phyloP scores from a whole-genome alignment of 345 rosid species.

The Corymbia maculata region DNA sequence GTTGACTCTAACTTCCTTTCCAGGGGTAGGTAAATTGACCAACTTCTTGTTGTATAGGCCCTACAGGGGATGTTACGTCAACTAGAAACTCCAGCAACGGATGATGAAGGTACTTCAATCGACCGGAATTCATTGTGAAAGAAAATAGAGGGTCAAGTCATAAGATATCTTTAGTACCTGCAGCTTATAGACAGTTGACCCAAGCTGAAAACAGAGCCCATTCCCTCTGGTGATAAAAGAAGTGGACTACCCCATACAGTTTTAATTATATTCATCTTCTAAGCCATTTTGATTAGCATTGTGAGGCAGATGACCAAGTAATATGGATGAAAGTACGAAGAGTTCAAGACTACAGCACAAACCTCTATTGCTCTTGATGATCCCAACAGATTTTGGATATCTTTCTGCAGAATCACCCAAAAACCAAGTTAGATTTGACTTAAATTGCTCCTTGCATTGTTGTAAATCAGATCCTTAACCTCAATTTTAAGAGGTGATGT shows the following conservation, averaged over 20 bases:
- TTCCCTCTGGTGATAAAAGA: not conserved
- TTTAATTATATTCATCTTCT: not conserved
- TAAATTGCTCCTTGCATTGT: not conserved
- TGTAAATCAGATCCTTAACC: slow-evolving; percentile 16
- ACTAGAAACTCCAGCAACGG: not conserved
- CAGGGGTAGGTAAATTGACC: not conserved
- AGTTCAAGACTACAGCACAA: not conserved
- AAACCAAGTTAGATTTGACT: not conserved
- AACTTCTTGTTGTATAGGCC: not conserved
- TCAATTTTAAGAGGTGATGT: slow-evolving; percentile 72
- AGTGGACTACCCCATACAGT: not conserved
- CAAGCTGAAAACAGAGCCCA: not conserved
- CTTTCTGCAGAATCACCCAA: not conserved
- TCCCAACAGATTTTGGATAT: not conserved
- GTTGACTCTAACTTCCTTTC: too few relatives aligned
- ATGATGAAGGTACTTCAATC: not conserved
- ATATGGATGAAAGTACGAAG: not conserved
- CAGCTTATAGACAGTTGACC: not conserved
- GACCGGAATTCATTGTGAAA: not conserved
- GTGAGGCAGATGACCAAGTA: not conserved
- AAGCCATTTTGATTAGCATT: not conserved
- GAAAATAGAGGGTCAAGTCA: not conserved
- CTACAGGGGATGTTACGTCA: not conserved
- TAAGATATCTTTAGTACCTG: not conserved
- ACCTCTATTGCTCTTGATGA: not conserved